Conservation (phyloP, 768 basidiomycete species). For the Clitopilus passeckerianus region DNA sequence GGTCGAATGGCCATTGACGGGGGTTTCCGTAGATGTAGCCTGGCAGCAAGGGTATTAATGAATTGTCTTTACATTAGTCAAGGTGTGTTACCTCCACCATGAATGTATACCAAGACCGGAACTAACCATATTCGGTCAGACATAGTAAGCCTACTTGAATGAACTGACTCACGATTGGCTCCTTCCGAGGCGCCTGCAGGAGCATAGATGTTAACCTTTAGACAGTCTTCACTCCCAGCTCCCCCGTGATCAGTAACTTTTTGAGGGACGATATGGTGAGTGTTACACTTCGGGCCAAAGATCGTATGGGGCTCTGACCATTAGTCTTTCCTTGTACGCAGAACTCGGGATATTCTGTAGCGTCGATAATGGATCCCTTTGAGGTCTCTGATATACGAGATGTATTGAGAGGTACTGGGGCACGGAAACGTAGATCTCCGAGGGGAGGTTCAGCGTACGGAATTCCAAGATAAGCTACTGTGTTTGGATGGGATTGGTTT, state of each 20-base stretch:
- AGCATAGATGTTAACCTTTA: conserved; percentile 63
- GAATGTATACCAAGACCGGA: conserved; percentile 43
- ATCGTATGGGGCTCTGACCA: conserved; percentile 19
- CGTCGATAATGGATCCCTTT: conserved; percentile 38
- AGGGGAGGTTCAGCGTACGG: conserved; percentile 58
- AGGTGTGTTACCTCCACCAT: conserved; percentile 34
- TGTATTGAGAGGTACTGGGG: conserved; percentile 48
- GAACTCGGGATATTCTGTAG: conserved; percentile 48
- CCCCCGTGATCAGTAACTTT: conserved; percentile 54
- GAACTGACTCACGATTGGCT: conserved; percentile 36
- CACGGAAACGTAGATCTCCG: conserved; percentile 46
- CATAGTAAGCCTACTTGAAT: not conserved
- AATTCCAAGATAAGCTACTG: conserved; percentile 53
- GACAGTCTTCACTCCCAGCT: conserved; percentile 62
- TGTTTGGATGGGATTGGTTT: conserved; percentile 44
- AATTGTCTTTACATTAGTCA: not conserved
- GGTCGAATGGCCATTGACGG: conserved; percentile 60
- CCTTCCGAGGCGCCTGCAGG: conserved; percentile 41
- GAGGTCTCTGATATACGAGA: conserved; percentile 28
- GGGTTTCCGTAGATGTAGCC: conserved; percentile 60
- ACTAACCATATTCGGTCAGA: conserved; percentile 20
- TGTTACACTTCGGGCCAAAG: not conserved
- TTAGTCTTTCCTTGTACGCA: conserved; percentile 57
- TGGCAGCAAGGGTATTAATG: conserved; percentile 9
- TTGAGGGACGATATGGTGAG: not conserved